Conservation (phyloP, 2,329 filamentous ascomycete genomes). For the Alternaria alternata region DNA sequence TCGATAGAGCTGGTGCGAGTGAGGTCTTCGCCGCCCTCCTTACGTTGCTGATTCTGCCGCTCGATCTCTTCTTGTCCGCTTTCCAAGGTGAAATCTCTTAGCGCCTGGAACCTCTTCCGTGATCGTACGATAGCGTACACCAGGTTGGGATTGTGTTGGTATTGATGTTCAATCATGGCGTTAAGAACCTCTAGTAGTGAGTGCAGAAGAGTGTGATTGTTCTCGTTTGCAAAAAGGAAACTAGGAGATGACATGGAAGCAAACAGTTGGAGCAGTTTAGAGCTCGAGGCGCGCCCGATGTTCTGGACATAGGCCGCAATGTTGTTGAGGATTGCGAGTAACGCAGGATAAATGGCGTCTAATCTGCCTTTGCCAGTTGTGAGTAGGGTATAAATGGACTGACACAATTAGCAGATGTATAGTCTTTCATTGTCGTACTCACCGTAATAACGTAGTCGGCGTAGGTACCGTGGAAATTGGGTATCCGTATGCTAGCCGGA, state of each 20-base stretch:
- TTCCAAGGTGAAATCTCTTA: slow-evolving; percentile 88
- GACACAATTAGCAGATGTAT: slow-evolving; percentile 32
- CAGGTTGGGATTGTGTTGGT: slow-evolving; percentile 79
- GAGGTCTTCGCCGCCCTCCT: slow-evolving; percentile 57
- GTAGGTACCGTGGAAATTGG: slow-evolving; percentile 87
- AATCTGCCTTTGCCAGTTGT: slow-evolving; percentile 90
- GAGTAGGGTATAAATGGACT: slow-evolving; percentile 92
- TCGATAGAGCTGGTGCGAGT: slow-evolving; percentile 70
- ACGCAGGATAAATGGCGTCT: slow-evolving; percentile 88
- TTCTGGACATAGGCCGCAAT: slow-evolving; percentile 84
- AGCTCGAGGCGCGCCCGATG: slow-evolving; percentile 76
- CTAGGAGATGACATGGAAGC: slow-evolving; percentile 91
- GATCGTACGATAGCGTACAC: slow-evolving; percentile 82
- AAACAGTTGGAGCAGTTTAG: slow-evolving; percentile 87
- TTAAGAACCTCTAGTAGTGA: slow-evolving; percentile 90
- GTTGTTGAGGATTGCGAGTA: slow-evolving; percentile 93
- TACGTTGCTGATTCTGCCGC: slow-evolving; percentile 75
- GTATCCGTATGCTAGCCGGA: slow-evolving; percentile 80
- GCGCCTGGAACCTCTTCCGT: slow-evolving; percentile 81
- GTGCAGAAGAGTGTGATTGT: slow-evolving; percentile 81
- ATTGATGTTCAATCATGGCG: slow-evolving; percentile 88
- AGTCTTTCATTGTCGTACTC: slow-evolving; percentile 41
- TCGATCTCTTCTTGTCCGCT: slow-evolving; percentile 92
- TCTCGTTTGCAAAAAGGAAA: slow-evolving; percentile 91
- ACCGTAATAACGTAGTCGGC: slow-evolving; percentile 93